Evolutionary conservation across 768 basidiomycete species (phyloP).

Genomic region (Lactarius psammicola): DNA sequence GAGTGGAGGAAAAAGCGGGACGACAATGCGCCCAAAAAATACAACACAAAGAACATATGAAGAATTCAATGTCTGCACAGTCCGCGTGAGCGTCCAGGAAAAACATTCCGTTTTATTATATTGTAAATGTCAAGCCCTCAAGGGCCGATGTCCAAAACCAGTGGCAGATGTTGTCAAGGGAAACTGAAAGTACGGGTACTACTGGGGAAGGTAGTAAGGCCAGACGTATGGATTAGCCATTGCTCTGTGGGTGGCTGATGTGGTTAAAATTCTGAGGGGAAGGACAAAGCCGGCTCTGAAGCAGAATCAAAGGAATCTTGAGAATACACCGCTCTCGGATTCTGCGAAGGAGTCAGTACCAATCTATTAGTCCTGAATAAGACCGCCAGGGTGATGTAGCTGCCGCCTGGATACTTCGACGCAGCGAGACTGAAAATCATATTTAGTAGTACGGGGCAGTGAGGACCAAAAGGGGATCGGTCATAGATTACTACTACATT

Average conservation of each 20-base stretch:
- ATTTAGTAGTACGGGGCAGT: no score
- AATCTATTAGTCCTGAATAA: neutral
- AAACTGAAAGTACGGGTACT: slow-evolving; percentile 23
- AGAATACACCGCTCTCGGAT: neutral
- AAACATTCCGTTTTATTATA: no score
- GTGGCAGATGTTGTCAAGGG: slow-evolving; percentile 1
- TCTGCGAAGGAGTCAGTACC: slow-evolving; percentile 20
- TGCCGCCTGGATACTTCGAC: no score
- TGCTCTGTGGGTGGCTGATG: neutral
- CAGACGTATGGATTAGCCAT: slow-evolving; percentile 18
- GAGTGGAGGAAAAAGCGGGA: no score
- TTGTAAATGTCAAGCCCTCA: no score
- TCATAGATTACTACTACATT: no score
- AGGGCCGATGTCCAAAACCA: slow-evolving; percentile 12
- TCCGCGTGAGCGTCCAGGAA: no score
- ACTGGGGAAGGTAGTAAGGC: slow-evolving; percentile 23
- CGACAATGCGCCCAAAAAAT: no score
- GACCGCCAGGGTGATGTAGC: neutral
- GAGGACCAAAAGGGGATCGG: no score
- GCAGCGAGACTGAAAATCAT: no score
- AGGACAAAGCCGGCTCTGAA: neutral
- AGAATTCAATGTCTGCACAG: no score
- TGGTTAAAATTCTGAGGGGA: neutral
- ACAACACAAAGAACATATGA: no score
- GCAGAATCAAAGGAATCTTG: neutral